Evolutionary conservation across 345 rosid genomes (phyloP), one percentile per base, ranked within the genome.

Genomic region (Stellera chamaejasme): DNA sequence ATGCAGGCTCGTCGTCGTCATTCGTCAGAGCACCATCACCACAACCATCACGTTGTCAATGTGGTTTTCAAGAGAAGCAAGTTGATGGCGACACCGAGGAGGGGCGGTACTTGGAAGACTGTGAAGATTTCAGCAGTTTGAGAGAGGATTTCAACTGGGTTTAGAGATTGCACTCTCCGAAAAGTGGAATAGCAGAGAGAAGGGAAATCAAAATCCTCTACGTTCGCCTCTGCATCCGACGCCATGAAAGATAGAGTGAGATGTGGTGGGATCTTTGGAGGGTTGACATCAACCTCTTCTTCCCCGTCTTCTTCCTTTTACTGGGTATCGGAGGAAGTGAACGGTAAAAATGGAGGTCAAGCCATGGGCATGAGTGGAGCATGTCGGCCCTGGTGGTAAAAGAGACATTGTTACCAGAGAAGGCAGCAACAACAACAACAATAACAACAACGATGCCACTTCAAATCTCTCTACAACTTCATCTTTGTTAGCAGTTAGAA

Each of bases 181-280:
- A 75, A 97, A 71, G 99, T 87, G 10, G 99, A 93, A 64, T 93
- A 97, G 9, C 97, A 93, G 28, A 77, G 99, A 56, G 99, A 93
- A 79, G 95, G 90, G 66, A 82, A 68, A 39, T 53, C 63, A 3
- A 80, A 80, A 45, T 63, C 54, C 10, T 53, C 46, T 27, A 45
- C 45, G 42, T 52, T 1, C 23, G 23, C 45, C 14, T 59, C 54
- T 10, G 55, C 75, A 10, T 69, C 73, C n/a, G n/a, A n/a, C 36
- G 66, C 74, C 0, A 75, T 88, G 54, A 85, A 91, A 57, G 94
- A 89, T 49, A 79, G 86, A 61, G 95, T 90, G 45, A 83, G 72
- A 49, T 93, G 99, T 60, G 96, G 96, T 19, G 97, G 99, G 48
- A 82, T 93, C 60, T 93, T 93, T 51, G 82, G 99, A 64, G 99